These are phyloP conservation scores for Austroboletus festivus DNA, from an alignment of 768 basidiomycete genomes.

Conservation along the genomic window DNA sequence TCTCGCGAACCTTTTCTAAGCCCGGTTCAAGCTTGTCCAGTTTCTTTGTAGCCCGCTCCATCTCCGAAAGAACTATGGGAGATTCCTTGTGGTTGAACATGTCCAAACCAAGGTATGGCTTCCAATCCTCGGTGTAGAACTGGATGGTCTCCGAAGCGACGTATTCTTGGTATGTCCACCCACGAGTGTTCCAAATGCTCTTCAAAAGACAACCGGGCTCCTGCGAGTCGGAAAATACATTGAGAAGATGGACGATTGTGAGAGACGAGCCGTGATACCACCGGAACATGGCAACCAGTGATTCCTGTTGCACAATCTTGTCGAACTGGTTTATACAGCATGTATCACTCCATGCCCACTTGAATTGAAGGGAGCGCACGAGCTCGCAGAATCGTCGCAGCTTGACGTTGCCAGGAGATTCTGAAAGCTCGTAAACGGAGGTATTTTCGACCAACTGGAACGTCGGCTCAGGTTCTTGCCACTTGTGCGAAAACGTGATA, in stretches of 20 bases:
- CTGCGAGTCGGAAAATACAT: background rate
- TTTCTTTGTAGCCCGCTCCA: background rate
- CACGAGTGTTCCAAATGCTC: constrained; percentile 16
- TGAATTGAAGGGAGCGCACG: background rate
- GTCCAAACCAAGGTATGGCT: constrained; percentile 6
- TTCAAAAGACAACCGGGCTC: background rate
- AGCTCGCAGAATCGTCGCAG: constrained; percentile 6
- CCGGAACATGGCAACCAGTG: constrained; percentile 13
- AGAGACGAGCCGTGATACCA: constrained; percentile 11
- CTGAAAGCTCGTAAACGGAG: constrained; percentile 3
- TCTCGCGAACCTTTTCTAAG: constrained; percentile 14
- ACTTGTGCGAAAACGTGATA: constrained; percentile 10
- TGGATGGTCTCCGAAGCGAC: constrained; percentile 7
- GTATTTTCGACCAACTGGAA: constrained; percentile 4
- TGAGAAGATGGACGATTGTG: constrained; percentile 12
- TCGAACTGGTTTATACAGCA: constrained; percentile 4
- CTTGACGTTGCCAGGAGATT: constrained; percentile 4
- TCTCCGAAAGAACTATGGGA: constrained; percentile 3
- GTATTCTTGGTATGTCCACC: constrained; percentile 12
- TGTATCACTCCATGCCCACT: constrained; percentile 18
- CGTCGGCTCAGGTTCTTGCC: constrained; percentile 5
- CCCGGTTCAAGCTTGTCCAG: constrained; percentile 5
- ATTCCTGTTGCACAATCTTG: constrained; percentile 9
- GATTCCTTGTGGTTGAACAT: constrained; percentile 10
- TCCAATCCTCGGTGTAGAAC: constrained; percentile 18